phyloP scores from a whole-genome alignment of 306 rosid genomes.

The Ammopiptanthus mongolicus region DNA sequence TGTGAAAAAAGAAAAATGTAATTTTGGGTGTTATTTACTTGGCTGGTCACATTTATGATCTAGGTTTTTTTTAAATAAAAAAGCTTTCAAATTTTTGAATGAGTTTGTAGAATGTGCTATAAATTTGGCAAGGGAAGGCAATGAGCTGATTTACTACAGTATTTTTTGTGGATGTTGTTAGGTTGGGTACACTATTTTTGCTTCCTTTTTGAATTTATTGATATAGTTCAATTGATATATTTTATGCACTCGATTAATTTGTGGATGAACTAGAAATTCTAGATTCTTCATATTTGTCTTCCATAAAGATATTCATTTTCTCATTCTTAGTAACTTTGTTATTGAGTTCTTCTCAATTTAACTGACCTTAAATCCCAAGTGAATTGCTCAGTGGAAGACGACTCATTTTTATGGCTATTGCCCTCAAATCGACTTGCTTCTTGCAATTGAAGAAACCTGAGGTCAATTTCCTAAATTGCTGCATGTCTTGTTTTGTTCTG shows the following conservation, averaged over 20 bases:
- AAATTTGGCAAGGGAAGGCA: neutral
- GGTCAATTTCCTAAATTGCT: constrained; percentile 22
- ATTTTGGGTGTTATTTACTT: neutral
- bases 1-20: neutral
- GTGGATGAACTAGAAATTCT: neutral
- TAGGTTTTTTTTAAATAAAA: neutral
- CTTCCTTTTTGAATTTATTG: neutral
- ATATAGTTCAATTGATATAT: neutral
- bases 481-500: neutral
- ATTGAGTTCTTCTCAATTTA: neutral
- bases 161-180: neutral
- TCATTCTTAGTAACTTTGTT: neutral
- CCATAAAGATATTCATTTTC: neutral
- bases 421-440: constrained; percentile 52
- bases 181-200: neutral
- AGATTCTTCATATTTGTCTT: neutral
- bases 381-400: constrained; percentile 17
- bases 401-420: constrained; percentile 41
- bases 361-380: neutral
- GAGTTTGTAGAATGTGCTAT: neutral
- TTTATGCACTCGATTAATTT: neutral
- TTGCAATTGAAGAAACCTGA: constrained; percentile 45
- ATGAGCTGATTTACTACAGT: neutral
- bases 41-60: neutral
- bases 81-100: neutral